Percentiles rank a stretch among this genome's conserved stretches.
Evolutionary conservation across 2,329 filamentous ascomycete genomes (phyloP).

Genomic region (Clarireedia paspali): DNA sequence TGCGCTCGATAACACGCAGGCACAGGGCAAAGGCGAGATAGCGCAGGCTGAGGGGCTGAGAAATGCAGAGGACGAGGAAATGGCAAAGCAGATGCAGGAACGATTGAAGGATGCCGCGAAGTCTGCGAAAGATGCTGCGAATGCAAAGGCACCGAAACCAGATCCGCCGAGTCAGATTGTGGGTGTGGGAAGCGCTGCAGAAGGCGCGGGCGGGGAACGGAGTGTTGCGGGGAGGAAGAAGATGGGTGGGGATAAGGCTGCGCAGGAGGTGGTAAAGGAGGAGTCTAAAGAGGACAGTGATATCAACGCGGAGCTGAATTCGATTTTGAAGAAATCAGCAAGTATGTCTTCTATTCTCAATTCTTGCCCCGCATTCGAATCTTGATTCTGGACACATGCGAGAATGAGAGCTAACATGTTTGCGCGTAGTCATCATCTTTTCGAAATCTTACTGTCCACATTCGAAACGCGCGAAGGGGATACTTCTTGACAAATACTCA

Average conservation of each 20-base stretch:
- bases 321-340: constrained; percentile 76
- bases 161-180: constrained; percentile 50
- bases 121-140: constrained; percentile 59
- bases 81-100: constrained; percentile 48
- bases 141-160: constrained; percentile 56
- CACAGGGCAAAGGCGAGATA: neutral
- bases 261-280: constrained; percentile 29
- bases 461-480: constrained; percentile 75
- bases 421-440: constrained; percentile 79
- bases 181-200: constrained; percentile 31
- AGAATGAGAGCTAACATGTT: constrained; percentile 3
- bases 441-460: constrained; percentile 89
- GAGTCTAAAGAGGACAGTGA: constrained; percentile 45
- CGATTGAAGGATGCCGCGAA: constrained; percentile 62
- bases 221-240: constrained; percentile 46
- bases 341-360: constrained; percentile 45
- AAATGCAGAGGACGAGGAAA: constrained; percentile 45
- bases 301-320: constrained; percentile 64
- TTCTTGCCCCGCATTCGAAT: neutral
- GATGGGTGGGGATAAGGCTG: constrained; percentile 23
- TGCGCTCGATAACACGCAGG: constrained; percentile 35
- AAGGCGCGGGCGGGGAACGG: constrained; percentile 26
- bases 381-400: neutral
- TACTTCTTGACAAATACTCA: constrained; percentile 76
- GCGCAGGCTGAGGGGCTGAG: neutral